Percentiles rank a stretch among this genome's conserved stretches.
These are phyloP conservation scores for Dictyostelium citrinum DNA, from an alignment of 78 protist species.

Conservation along the genomic window DNA sequence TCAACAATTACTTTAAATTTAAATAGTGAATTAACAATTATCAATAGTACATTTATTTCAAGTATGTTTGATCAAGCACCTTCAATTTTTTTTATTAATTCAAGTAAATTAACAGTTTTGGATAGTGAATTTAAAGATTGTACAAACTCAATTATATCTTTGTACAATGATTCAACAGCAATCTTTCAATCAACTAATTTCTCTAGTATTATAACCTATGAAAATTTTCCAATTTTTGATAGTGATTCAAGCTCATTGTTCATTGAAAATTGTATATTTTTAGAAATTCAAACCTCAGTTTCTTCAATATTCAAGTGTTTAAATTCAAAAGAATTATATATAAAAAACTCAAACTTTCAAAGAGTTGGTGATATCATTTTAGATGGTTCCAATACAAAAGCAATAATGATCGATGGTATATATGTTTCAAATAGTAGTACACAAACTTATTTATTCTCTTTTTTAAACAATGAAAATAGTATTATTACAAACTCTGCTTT, in stretches of 20 bases:
- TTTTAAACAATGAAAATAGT: neutral
- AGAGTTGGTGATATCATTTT: neutral
- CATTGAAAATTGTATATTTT: neutral
- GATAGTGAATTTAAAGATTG: neutral
- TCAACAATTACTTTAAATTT: neutral
- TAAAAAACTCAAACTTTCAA: neutral
- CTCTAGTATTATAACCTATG: neutral
- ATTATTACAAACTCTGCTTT: neutral
- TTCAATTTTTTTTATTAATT: neutral
- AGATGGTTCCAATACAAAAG: neutral
- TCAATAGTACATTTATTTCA: neutral
- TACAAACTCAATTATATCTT: neutral
- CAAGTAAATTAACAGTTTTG: neutral
- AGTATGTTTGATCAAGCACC: neutral
- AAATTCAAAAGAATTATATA: neutral
- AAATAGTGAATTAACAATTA: neutral
- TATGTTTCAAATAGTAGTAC: neutral
- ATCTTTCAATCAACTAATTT: neutral
- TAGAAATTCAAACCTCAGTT: neutral
- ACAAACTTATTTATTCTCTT: neutral
- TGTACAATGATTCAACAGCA: neutral
- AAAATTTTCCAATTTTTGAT: no score
- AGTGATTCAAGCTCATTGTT: neutral
- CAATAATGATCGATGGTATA: neutral
- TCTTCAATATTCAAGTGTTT: neutral